Conservation (phyloP, 176 grass and related monocot genomes). For the Oryza australiensis region DNA sequence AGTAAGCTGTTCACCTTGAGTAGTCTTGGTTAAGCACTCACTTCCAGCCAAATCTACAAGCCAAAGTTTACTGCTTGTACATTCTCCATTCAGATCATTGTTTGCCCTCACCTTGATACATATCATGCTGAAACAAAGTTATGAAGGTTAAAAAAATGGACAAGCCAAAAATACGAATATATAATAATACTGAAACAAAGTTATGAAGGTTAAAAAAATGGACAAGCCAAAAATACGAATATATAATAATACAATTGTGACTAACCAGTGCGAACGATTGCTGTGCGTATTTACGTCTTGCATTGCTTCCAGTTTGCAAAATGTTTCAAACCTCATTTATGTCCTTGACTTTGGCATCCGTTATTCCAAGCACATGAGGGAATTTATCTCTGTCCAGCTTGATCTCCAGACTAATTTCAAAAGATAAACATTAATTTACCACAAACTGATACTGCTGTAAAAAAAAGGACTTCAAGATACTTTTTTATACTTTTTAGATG, state of each 20-base stretch:
- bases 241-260: not conserved
- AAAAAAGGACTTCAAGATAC: conserved; percentile 1
- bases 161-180: too few species aligned
- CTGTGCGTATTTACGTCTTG: conserved; percentile 96
- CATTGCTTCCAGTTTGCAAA: conserved; percentile 74
- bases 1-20: conserved; percentile 87
- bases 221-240: too few species aligned
- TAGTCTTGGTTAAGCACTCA: conserved; percentile 84
- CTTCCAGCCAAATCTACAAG: conserved; percentile 93
- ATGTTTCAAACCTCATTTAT: conserved; percentile 80
- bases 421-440: conserved; percentile 8
- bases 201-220: conserved; percentile 7
- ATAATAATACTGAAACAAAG: conserved; percentile 56
- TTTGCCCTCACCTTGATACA: conserved; percentile 77
- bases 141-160: conserved; percentile 8
- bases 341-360: conserved; percentile 74
- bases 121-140: conserved; percentile 68
- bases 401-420: conserved; percentile 73
- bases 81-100: too few species aligned
- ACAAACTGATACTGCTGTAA: not conserved
- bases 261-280: conserved; percentile 93
- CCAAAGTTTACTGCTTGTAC: too few species aligned
- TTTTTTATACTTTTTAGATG: conserved; percentile 72
- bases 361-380: conserved; percentile 82
- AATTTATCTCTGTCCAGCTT: conserved; percentile 71